These are phyloP conservation scores for Globisporangium megalacanthum DNA, from an alignment of 352 stramenopile species.

Conservation along the genomic window DNA sequence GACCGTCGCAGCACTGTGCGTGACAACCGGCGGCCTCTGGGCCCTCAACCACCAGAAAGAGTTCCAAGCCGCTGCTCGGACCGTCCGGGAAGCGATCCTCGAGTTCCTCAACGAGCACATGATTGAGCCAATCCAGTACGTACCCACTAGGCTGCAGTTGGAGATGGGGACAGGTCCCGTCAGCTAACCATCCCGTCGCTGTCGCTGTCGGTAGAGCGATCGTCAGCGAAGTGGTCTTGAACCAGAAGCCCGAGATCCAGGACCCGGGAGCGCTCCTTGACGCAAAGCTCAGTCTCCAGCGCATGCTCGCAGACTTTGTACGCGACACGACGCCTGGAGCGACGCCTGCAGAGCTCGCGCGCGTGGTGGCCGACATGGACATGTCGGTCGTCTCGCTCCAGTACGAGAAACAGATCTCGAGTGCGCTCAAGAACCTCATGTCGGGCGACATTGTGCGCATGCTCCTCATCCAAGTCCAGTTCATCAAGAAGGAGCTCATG, in stretches of 20 bases:
- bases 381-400: slow-evolving; percentile 73
- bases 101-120: slow-evolving; percentile 82
- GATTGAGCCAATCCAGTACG: slow-evolving; percentile 64
- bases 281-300: slow-evolving; percentile 74
- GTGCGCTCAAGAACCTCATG: slow-evolving; percentile 72
- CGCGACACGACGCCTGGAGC: slow-evolving; percentile 66
- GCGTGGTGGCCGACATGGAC: slow-evolving; percentile 58
- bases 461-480: slow-evolving; percentile 85
- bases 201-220: slow-evolving; percentile 38
- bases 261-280: slow-evolving; percentile 68
- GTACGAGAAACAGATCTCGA: slow-evolving; percentile 60
- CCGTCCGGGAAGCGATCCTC: slow-evolving; percentile 31
- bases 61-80: slow-evolving; percentile 43
- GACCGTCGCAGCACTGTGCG: slow-evolving; percentile 42
- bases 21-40: slow-evolving; percentile 54
- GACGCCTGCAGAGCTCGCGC: slow-evolving; percentile 28
- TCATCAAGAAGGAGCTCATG: slow-evolving; percentile 89
- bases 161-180: too few relatives aligned
- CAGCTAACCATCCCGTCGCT: not conserved
- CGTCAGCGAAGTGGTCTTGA: slow-evolving; percentile 72
- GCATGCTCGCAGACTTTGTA: slow-evolving; percentile 78
- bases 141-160: too few relatives aligned
- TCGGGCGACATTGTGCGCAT: slow-evolving; percentile 84
- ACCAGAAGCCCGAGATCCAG: slow-evolving; percentile 82
- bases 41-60: slow-evolving; percentile 60